These are phyloP conservation scores for Lactarius deliciosus DNA, from an alignment of 768 basidiomycete species.

Conservation along the genomic window DNA sequence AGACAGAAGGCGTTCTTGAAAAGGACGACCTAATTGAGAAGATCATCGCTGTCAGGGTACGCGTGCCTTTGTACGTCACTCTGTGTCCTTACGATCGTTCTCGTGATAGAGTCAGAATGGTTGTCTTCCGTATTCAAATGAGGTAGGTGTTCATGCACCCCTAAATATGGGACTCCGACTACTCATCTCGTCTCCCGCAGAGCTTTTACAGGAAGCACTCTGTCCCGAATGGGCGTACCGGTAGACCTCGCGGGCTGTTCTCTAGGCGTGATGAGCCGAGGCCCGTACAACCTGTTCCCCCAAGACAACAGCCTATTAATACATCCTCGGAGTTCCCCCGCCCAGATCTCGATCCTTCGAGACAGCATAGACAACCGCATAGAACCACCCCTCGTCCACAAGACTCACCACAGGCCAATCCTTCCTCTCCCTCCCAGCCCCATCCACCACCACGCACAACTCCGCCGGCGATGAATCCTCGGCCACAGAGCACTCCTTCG, in stretches of 20 bases:
- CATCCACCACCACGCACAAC: conserved; percentile 28
- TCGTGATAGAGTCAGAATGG: conserved; percentile 52
- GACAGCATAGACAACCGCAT: conserved; percentile 29
- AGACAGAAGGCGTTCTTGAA: conserved; percentile 61
- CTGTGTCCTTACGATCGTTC: background rate
- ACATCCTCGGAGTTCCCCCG: conserved; percentile 27
- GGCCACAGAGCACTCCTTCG: conserved; percentile 10
- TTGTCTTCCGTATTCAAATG: conserved; percentile 57
- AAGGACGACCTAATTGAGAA: conserved; percentile 77
- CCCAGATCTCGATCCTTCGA: conserved; percentile 33
- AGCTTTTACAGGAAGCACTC: conserved; percentile 62
- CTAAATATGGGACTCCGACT: background rate
- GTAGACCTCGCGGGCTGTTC: conserved; percentile 44
- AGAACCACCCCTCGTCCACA: conserved; percentile 33
- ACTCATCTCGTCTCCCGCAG: conserved; percentile 34
- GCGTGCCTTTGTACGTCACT: conserved; percentile 26
- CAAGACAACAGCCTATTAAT: conserved; percentile 29
- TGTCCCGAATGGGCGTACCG: conserved; percentile 46
- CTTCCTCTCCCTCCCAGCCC: conserved; percentile 28
- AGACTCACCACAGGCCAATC: conserved; percentile 31
- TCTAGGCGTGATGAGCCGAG: conserved; percentile 40
- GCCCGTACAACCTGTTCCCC: conserved; percentile 27
- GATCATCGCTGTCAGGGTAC: conserved; percentile 51
- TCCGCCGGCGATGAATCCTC: conserved; percentile 21
- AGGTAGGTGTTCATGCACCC: conserved; percentile 41